Conservation (phyloP, 2,329 filamentous ascomycete genomes). For the Alternaria triticimaculans region DNA sequence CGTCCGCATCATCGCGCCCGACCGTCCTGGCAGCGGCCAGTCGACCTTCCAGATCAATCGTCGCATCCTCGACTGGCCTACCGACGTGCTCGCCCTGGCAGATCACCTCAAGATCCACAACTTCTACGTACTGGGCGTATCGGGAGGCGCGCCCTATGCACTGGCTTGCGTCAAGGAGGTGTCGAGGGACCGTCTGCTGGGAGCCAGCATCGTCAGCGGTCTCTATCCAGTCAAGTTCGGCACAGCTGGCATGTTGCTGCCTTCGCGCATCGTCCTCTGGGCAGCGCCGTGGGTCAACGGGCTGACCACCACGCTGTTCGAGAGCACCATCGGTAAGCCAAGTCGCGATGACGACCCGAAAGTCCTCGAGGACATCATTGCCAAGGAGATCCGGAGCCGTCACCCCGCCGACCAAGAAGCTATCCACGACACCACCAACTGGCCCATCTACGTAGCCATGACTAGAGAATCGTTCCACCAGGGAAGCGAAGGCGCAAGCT, state of each 20-base stretch:
- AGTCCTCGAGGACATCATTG: constrained; percentile 34
- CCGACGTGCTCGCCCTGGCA: constrained; percentile 52
- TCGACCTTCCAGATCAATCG: constrained; percentile 50
- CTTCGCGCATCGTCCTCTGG: constrained; percentile 31
- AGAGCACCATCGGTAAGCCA: constrained; percentile 34
- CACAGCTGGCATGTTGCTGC: constrained; percentile 35
- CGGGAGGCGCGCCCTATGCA: constrained; percentile 57
- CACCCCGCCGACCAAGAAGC: constrained; percentile 28
- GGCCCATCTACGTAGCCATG: constrained; percentile 33
- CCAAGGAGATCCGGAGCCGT: constrained; percentile 27
- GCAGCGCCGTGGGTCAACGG: constrained; percentile 35
- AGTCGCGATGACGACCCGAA: constrained; percentile 32
- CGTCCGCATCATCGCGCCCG: constrained; percentile 51
- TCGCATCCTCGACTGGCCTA: constrained; percentile 51
- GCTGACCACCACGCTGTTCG: constrained; percentile 25
- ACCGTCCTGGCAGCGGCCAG: constrained; percentile 54
- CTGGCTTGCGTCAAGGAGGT: constrained; percentile 55
- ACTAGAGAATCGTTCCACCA: constrained; percentile 35
- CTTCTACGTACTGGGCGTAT: constrained; percentile 55
- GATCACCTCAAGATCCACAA: constrained; percentile 49
- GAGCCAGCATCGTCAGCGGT: constrained; percentile 33
- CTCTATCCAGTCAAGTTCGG: constrained; percentile 35
- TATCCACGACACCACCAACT: constrained; percentile 28
- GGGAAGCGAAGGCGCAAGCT: constrained; percentile 34
- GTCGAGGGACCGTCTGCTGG: constrained; percentile 35